A percentile compares a stretch with the other conserved stretches of the same genome.
phyloP scores from a whole-genome alignment of 441 rosid species.

The Theobroma grandiflorum region DNA sequence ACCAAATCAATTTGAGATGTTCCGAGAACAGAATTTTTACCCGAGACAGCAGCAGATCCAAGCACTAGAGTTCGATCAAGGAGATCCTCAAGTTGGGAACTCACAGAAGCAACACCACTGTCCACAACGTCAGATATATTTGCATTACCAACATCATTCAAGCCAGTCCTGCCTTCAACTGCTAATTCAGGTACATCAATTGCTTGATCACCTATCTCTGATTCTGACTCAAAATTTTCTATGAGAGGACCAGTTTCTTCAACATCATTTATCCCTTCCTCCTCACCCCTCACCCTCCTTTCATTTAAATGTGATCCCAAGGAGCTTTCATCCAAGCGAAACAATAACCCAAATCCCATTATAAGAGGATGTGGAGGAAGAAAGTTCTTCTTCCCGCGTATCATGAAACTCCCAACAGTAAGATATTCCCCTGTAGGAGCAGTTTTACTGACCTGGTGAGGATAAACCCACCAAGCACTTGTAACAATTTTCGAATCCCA shows the following conservation, averaged over 20 bases:
- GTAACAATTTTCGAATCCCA: conserved; percentile 99
- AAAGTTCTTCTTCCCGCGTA: conserved; percentile 96
- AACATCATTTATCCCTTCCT: conserved; percentile 72
- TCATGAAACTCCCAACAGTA: conserved; percentile 98
- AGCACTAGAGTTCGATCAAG: conserved; percentile 95
- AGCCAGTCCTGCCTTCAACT: conserved; percentile 34
- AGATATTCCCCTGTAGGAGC: conserved; percentile 99
- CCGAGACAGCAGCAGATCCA: conserved; percentile 65
- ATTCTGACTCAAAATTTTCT: conserved; percentile 66
- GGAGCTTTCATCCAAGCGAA: conserved; percentile 98
- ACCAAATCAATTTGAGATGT: conserved; percentile 47
- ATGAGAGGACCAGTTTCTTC: conserved; percentile 55
- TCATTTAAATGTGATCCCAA: conserved; percentile 97
- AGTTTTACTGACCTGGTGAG: conserved; percentile 97
- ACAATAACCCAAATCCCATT: conserved; percentile 96
- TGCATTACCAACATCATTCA: conserved; percentile 35
- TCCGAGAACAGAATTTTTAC: conserved; percentile 51
- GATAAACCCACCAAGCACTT: conserved; percentile 99
- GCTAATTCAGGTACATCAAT: conserved; percentile 38
- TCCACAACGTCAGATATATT: conserved; percentile 43
- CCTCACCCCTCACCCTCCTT: conserved; percentile 96
- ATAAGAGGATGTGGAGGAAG: conserved; percentile 98
- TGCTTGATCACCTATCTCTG: conserved; percentile 57
- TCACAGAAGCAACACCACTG: conserved; percentile 52
- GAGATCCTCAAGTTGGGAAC: conserved; percentile 86